A percentile compares a stretch with the other conserved stretches of the same genome.
Conservation (phyloP, 345 rosid species). For the Citrus sinensis region DNA sequence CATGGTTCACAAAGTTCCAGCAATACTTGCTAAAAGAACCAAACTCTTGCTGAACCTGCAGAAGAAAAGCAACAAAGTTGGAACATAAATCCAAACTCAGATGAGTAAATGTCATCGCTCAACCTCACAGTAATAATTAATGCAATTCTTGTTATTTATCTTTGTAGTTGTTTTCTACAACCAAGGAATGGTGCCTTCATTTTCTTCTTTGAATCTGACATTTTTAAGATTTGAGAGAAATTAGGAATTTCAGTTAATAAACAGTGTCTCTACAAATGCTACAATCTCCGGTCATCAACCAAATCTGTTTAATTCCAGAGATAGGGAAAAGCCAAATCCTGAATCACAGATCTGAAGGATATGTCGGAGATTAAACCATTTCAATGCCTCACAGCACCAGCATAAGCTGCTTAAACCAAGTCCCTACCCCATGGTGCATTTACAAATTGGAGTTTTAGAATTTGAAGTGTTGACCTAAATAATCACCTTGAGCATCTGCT, state of each 20-base stretch:
- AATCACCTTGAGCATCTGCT: slow-evolving; percentile 66
- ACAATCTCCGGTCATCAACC: neutral
- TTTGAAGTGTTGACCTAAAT: neutral
- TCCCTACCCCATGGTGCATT: neutral
- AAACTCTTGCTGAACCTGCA: slow-evolving; percentile 78
- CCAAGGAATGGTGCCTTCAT: neutral
- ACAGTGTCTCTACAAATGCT: neutral
- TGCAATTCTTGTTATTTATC: neutral
- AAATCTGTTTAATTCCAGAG: neutral
- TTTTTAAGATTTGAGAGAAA: neutral
- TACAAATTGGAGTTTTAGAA: neutral
- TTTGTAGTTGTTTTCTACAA: neutral
- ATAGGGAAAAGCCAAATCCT: neutral
- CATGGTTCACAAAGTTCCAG: slow-evolving; percentile 74
- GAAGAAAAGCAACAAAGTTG: slow-evolving; percentile 3
- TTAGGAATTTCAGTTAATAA: neutral
- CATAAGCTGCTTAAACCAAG: neutral
- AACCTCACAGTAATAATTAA: neutral
- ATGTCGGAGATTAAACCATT: neutral
- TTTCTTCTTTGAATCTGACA: neutral
- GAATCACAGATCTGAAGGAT: neutral
- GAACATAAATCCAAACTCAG: neutral
- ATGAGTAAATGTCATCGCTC: neutral
- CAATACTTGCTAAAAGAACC: slow-evolving; percentile 79
- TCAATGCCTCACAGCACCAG: neutral